Evolutionary conservation across 805 yeast genomes (phyloP).

Genomic region (Metschnikowia peoriensis): DNA sequence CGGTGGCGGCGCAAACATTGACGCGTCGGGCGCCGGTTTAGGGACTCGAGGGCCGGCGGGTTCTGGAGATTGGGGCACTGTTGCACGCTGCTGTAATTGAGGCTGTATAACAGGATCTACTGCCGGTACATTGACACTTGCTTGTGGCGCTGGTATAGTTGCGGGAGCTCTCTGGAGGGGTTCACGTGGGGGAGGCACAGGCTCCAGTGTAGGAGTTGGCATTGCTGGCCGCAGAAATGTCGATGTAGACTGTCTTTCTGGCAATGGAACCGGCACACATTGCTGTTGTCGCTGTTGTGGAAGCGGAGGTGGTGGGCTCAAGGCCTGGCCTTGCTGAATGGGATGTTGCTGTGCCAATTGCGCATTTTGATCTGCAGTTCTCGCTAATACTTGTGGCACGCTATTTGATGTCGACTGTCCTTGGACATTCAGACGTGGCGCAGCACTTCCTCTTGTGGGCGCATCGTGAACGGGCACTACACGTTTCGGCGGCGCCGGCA

Average conservation of each 20-base stretch:
- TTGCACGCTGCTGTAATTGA: neutral
- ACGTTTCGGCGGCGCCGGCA: constrained; percentile 48
- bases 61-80: neutral
- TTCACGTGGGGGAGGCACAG: neutral
- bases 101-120: neutral
- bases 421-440: neutral
- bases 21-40: constrained; percentile 34
- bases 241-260: neutral
- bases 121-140: neutral
- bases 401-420: neutral
- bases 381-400: neutral
- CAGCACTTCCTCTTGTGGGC: neutral
- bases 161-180: neutral
- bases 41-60: constrained; percentile 3
- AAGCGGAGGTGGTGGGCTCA: neutral
- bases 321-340: too few species aligned
- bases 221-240: neutral
- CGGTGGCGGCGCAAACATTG: constrained; percentile 43
- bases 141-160: neutral
- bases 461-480: constrained; percentile 7
- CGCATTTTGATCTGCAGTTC: neutral
- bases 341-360: neutral
- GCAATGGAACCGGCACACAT: neutral
- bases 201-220: neutral
- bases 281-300: neutral